Base-by-base conservation (phyloP, 192 early-diverging fungal species). In the Entophlyctis helioformis region DNA sequence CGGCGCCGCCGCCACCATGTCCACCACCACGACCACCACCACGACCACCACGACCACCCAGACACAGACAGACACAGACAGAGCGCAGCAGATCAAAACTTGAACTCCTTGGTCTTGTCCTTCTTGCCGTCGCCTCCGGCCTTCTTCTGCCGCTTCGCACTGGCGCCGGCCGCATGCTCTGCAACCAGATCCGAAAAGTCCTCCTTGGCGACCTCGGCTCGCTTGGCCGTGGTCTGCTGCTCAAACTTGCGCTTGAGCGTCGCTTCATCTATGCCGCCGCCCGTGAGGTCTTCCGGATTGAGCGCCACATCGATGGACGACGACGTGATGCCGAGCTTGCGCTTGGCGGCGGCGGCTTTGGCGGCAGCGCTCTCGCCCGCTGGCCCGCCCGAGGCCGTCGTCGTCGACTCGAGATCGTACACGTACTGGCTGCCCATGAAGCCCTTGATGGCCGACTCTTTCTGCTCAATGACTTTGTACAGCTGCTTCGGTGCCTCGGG, bases 371-470 rank as follows among this genome's bases (percentile, higher is more conserved):
- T 41, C 38, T 59, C 53, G 59, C 52, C 57, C 73, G 64, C n/a
- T 64, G 64, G 24, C 66, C 64, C 19, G 59, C 32, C 18, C 48
- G 59, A 23, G 68, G 54, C 60, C 1, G 71, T 62, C 6, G 66
- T 59, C 2, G 63, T 63, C 19, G 63, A 49, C 24, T 68, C 57
- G 19, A 97, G 51, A 49, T 92, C 85, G 51, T 98, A 98, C 2
- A 82, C 82, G 54, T 88, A 89, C 53, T 87, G 80, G 27, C 87
- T 88, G 18, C 89, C 94, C 94, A 98, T 95, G 56, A 98, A 87
- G 5, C 56, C 89, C 1, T 75, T 70, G 42, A 84, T 67, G 31
- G 62, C 54, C 21, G 46, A 50, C 34, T 82, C 69, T 28, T 74
- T 71, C 46, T 89, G 76, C 21, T 85, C 86, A 21, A 98, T 48